These are phyloP conservation scores for Solanum stenotomum DNA, from an alignment of 257 asterid species.

Conservation along the genomic window DNA sequence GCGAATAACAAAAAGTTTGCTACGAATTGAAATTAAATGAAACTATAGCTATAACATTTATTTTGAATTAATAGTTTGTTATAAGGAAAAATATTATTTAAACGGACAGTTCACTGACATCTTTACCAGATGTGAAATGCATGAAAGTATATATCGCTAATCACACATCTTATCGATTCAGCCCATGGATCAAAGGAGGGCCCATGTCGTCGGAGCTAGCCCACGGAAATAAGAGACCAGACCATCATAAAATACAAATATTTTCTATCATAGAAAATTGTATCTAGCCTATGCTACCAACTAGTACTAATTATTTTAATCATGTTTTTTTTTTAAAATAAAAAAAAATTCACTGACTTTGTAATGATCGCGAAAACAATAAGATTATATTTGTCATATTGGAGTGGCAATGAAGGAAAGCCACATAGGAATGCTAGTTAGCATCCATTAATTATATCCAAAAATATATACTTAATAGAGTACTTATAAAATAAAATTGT, in stretches of 20 bases:
- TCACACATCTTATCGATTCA: neutral
- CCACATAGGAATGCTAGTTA: neutral
- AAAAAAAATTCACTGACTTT: neutral
- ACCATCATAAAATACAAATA: neutral
- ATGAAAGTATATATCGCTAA: neutral
- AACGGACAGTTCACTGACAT: neutral
- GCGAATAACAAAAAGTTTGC: no score
- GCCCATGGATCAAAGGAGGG: neutral
- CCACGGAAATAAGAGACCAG: neutral
- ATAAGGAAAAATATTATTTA: no score
- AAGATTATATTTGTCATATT: neutral
- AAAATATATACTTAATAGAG: neutral
- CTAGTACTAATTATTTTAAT: neutral
- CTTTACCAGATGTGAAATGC: neutral
- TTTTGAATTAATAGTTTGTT: no score
- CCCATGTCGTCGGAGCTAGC: neutral
- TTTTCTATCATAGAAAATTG: neutral
- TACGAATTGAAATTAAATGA: accelerated
- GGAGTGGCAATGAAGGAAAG: neutral
- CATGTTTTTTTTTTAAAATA: neutral
- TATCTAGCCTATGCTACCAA: neutral
- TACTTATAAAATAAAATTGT: neutral
- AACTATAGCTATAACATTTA: no score
- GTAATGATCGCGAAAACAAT: neutral
- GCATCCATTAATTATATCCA: neutral